Conservation (phyloP, 2,329 filamentous ascomycete species). For the Eurotiales sp. region DNA sequence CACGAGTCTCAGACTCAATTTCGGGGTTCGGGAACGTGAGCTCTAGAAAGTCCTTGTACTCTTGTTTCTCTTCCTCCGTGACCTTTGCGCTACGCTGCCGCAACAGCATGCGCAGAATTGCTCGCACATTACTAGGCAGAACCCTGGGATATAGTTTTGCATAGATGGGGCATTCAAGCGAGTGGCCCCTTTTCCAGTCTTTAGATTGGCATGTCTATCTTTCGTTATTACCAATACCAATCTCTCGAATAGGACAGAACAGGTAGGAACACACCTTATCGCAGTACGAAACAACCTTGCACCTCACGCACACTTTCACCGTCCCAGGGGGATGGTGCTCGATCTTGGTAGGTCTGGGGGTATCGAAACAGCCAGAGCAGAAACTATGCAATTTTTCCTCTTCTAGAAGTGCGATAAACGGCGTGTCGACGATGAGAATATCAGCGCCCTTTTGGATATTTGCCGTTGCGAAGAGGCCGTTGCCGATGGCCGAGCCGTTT, state of each 20-base stretch:
- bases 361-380: slow-evolving; percentile 57
- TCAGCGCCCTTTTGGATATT: slow-evolving; percentile 48
- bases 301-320: slow-evolving; percentile 56
- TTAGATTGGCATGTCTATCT: slow-evolving; percentile 54
- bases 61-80: slow-evolving; percentile 26
- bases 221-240: too few relatives aligned
- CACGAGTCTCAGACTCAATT: slow-evolving; percentile 38
- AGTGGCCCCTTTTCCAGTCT: slow-evolving; percentile 59
- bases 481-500: slow-evolving; percentile 37
- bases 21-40: slow-evolving; percentile 47
- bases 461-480: slow-evolving; percentile 53
- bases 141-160: slow-evolving; percentile 42
- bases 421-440: slow-evolving; percentile 44
- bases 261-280: slow-evolving; percentile 46
- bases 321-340: slow-evolving; percentile 19
- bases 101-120: slow-evolving; percentile 52
- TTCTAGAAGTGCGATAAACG: slow-evolving; percentile 54
- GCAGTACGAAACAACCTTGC: slow-evolving; percentile 58
- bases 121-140: slow-evolving; percentile 55
- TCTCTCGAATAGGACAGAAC: too few relatives aligned
- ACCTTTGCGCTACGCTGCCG: slow-evolving; percentile 37
- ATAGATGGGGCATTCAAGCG: slow-evolving; percentile 56
- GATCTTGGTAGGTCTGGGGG: slow-evolving; percentile 23
- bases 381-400: slow-evolving; percentile 49
- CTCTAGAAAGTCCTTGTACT: slow-evolving; percentile 39